Base-by-base conservation (phyloP, 495 filamentous ascomycete species). In the Friedmanniomyces simplex region DNA sequence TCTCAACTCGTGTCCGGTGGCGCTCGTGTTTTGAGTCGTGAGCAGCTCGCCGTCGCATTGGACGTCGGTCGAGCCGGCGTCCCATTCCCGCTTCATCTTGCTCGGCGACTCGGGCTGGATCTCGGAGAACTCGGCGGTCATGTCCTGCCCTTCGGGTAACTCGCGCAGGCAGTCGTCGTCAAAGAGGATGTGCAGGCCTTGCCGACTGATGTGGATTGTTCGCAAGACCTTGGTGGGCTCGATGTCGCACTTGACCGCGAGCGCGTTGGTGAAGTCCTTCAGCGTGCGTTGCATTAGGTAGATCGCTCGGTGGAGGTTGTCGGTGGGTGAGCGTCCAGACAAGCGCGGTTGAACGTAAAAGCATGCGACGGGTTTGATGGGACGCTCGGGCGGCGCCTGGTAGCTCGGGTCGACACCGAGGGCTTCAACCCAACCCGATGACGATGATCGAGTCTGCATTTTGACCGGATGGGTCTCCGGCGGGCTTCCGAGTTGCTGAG, bases 111-210 rank as follows among this genome's bases (percentile, higher is more conserved):
- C 55, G 10, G 69, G 55, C 20, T 66, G 60, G 41, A 69, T 60
- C 60, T 81, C 75, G 43, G 67, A 68, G 61, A 85, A 77, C 64
- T 85, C 82, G 52, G 78, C 79, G 30, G 78, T 77, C 83, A 98
- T 91, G 64, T 96, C 91, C 65, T 96, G 88, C 8, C 91, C 89
- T 71, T 98, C 93, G 0, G 83, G 77, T 16, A 97, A 76, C 68
- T 90, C 85, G n/a, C 79, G 79, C 20, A 98, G 82, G 28, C 93
- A 83, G 48, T 96, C 89, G 59, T 98, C 88, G 68, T 98, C 93
- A 51, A 97, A 77, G 67, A 91, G 82, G 46, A 98, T 84, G 61
- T 86, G 80, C 4, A 96, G 68, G 0, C 90, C 89, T 55, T 80
- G 79, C 22, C 79, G 71, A 24, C 86, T 84, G 55, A 91, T 73